Conservation (phyloP, 225 moss, liverwort and hornwort species). For the Climacium dendroides region DNA sequence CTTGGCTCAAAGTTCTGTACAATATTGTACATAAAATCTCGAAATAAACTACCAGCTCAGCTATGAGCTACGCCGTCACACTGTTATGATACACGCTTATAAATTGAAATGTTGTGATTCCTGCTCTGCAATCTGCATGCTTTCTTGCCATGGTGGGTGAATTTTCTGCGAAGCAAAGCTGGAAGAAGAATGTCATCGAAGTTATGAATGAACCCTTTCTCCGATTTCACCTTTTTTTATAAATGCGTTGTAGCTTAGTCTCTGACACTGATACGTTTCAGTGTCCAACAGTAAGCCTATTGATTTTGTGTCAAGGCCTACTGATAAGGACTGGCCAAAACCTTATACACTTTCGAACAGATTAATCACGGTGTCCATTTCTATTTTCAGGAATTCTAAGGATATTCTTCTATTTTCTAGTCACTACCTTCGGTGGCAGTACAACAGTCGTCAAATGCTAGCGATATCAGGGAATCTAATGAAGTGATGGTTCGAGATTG, state of each 20-base stretch:
- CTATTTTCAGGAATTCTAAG: background rate
- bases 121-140: background rate
- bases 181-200: background rate
- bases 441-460: background rate
- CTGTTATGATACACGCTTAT: background rate
- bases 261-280: background rate
- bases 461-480: background rate
- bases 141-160: too few species aligned
- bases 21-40: background rate
- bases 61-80: background rate
- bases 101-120: background rate
- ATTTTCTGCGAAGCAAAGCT: background rate
- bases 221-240: background rate
- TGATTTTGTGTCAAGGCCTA: background rate
- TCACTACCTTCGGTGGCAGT: background rate
- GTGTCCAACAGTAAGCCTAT: background rate
- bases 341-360: background rate
- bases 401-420: background rate
- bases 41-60: constrained; percentile 6
- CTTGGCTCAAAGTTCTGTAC: constrained; percentile 1
- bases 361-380: background rate
- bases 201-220: background rate
- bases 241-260: background rate
- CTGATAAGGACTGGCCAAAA: background rate
- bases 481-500: background rate